These are phyloP conservation scores for Backusella psychrophila DNA, from an alignment of 192 early-diverging fungal genomes.

Conservation along the genomic window DNA sequence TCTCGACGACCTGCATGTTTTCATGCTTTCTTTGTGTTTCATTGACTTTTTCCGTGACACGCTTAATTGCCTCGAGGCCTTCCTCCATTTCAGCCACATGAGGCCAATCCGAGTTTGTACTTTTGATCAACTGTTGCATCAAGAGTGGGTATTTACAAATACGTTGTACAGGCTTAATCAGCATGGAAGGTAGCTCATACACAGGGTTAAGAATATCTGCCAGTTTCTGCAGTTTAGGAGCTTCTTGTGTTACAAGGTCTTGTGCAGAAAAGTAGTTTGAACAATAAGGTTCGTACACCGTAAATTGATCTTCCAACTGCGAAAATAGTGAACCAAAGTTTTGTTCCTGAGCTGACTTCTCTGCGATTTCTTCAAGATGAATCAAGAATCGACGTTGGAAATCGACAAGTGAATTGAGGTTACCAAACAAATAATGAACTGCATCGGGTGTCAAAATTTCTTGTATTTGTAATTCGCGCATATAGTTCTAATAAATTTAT, in stretches of 20 bases:
- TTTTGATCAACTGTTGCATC: slow-evolving; percentile 67
- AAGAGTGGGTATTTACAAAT: slow-evolving; percentile 98
- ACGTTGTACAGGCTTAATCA: slow-evolving; percentile 98
- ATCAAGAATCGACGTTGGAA: slow-evolving; percentile 95
- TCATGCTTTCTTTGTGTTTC: slow-evolving; percentile 88
- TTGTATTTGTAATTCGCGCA: slow-evolving; percentile 64
- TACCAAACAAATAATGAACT: slow-evolving; percentile 84
- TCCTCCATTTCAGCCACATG: slow-evolving; percentile 60
- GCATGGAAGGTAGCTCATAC: slow-evolving; percentile 83
- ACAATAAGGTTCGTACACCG: slow-evolving; percentile 92
- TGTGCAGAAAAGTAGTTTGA: slow-evolving; percentile 83
- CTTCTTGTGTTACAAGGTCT: slow-evolving; percentile 67
- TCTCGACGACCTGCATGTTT: slow-evolving; percentile 77
- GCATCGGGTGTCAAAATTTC: slow-evolving; percentile 80
- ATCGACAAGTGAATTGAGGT: slow-evolving; percentile 89
- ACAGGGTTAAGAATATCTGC: slow-evolving; percentile 75
- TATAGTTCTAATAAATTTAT: slow-evolving; percentile 57
- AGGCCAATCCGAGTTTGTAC: slow-evolving; percentile 56
- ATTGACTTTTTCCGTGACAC: slow-evolving; percentile 88
- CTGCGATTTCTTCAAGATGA: slow-evolving; percentile 78
- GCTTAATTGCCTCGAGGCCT: slow-evolving; percentile 78
- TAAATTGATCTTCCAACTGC: slow-evolving; percentile 76
- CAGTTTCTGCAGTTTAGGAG: slow-evolving; percentile 58
- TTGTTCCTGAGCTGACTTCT: slow-evolving; percentile 74
- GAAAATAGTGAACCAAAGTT: slow-evolving; percentile 85